Percentiles rank a stretch among this genome's conserved stretches.
Conservation (phyloP, 139 green algal genomes). For the Chlorella vulgaris region DNA sequence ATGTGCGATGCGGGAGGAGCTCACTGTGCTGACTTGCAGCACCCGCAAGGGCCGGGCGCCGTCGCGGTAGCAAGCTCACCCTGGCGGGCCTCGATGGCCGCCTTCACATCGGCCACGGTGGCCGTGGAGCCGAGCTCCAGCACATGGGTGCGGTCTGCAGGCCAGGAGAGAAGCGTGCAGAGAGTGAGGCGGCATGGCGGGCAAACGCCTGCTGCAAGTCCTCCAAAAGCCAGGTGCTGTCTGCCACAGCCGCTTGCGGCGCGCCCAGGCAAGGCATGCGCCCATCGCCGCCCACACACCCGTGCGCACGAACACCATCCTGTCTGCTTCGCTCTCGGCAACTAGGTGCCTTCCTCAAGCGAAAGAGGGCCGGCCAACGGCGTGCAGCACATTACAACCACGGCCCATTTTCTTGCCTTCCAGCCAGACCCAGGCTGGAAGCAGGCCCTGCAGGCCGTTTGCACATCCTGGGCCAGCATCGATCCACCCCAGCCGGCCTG, state of each 20-base stretch:
- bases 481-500: too few species aligned
- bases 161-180: neutral
- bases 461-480: too few species aligned
- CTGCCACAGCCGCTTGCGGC: neutral
- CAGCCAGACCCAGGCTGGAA: neutral
- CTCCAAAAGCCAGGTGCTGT: too few species aligned
- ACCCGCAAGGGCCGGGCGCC: too few species aligned
- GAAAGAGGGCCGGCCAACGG: neutral
- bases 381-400: neutral
- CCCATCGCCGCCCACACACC: neutral
- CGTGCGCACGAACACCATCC: conserved; percentile 37
- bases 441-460: too few species aligned
- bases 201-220: too few species aligned
- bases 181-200: neutral
- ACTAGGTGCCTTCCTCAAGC: conserved; percentile 30
- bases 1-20: neutral
- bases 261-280: neutral
- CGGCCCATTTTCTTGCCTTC: neutral
- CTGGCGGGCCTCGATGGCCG: conserved; percentile 71
- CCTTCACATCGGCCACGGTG: conserved; percentile 85
- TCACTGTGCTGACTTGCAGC: neutral
- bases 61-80: too few species aligned
- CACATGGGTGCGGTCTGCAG: conserved; percentile 81
- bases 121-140: conserved; percentile 66
- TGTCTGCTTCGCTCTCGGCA: conserved; percentile 26